Evolutionary conservation across 73 alveolate genomes (phyloP).

Genomic region (Halteria grandinella): DNA sequence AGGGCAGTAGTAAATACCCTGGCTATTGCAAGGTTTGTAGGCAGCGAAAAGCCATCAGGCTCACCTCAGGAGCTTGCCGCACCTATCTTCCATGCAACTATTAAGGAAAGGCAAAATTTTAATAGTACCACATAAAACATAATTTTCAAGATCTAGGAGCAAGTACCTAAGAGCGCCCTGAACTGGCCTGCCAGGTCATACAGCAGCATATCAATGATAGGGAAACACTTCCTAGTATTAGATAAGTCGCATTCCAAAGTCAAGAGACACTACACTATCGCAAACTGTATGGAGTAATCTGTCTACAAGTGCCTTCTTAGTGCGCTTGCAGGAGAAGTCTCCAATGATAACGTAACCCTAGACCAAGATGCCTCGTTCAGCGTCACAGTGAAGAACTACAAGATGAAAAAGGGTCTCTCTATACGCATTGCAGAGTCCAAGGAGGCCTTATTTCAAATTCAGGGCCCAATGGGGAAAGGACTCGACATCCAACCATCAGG

Average conservation of each 20-base stretch:
- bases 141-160: too few relatives aligned
- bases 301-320: background rate
- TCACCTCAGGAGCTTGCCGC: too few relatives aligned
- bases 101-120: too few relatives aligned
- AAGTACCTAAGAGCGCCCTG: too few relatives aligned
- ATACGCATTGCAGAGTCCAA: background rate
- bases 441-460: slow-evolving; percentile 1
- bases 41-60: too few relatives aligned
- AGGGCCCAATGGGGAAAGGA: slow-evolving; percentile 73
- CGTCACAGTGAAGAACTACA: slow-evolving; percentile 14
- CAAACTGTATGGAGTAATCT: slow-evolving; percentile 41
- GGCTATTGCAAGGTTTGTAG: slow-evolving; percentile 4
- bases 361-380: background rate
- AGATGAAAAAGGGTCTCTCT: background rate
- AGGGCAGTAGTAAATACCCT: slow-evolving; percentile 9
- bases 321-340: background rate
- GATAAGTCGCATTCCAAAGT: background rate
- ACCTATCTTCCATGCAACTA: too few relatives aligned
- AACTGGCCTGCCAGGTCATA: too few relatives aligned
- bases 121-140: too few relatives aligned
- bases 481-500: slow-evolving; percentile 41
- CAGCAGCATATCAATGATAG: too few relatives aligned
- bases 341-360: background rate
- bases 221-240: slow-evolving; percentile 47
- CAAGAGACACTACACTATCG: slow-evolving; percentile 46